Evolutionary conservation across 306 rosid species (phyloP).

Genomic region (Styphnolobium japonicum): DNA sequence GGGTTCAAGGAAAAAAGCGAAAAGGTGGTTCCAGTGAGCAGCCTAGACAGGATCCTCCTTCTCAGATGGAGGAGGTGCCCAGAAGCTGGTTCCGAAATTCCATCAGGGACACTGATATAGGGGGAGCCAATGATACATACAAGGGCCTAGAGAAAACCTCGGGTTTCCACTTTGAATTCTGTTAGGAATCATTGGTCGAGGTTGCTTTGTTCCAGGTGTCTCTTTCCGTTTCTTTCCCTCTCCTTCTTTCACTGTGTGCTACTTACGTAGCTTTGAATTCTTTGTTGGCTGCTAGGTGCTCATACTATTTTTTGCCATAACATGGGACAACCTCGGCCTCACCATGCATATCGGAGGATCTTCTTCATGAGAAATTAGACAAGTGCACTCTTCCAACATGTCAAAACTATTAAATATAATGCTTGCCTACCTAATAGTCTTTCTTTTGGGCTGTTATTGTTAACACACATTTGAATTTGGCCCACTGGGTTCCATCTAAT

Average conservation of each 20-base stretch:
- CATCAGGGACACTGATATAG: neutral
- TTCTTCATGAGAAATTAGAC: no score
- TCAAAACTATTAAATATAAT: no score
- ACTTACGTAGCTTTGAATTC: no score
- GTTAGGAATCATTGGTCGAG: neutral
- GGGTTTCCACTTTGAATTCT: neutral
- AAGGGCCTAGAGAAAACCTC: constrained; percentile 13
- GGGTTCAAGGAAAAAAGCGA: neutral
- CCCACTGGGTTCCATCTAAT: neutral
- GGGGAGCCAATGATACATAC: neutral
- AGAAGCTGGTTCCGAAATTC: neutral
- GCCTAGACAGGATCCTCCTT: constrained; percentile 15
- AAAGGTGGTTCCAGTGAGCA: neutral
- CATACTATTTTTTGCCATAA: neutral
- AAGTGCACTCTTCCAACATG: no score
- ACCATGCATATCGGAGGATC: neutral
- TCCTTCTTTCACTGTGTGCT: neutral
- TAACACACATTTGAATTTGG: neutral
- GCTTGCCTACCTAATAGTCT: no score
- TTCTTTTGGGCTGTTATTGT: neutral
- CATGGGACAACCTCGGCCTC: neutral
- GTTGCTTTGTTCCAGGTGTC: neutral
- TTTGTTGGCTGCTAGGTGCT: neutral
- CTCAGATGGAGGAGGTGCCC: constrained; percentile 23
- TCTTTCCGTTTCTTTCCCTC: neutral